phyloP scores from a whole-genome alignment of 2,329 filamentous ascomycete genomes.

The Annulohypoxylon truncatum region DNA sequence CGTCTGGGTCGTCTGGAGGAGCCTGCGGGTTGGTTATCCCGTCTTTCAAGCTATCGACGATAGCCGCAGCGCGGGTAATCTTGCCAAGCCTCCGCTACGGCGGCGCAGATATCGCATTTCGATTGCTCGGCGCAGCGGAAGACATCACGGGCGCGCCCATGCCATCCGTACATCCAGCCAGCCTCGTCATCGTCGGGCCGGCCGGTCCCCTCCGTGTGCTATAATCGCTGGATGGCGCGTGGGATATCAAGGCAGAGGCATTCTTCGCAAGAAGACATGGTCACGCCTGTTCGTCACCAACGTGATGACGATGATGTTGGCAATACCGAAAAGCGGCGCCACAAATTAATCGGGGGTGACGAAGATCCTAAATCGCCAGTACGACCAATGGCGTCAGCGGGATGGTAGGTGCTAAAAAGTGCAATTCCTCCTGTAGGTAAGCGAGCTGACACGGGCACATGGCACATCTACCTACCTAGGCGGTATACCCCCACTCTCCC shows the following conservation, averaged over 20 bases:
- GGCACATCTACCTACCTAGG: not conserved
- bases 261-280: not conserved
- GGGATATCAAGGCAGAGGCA: not conserved
- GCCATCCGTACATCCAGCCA: not conserved
- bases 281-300: not conserved
- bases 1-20: not conserved
- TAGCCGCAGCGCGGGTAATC: not conserved
- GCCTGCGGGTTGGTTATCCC: not conserved
- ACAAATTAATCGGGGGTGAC: not conserved
- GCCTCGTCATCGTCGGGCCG: not conserved
- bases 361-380: not conserved
- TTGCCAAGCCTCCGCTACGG: not conserved
- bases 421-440: not conserved
- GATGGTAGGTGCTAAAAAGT: not conserved
- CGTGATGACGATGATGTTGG: not conserved
- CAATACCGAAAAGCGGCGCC: not conserved
- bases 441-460: not conserved
- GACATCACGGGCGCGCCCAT: not conserved
- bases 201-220: not conserved
- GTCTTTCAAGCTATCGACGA: not conserved
- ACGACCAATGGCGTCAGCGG: not conserved
- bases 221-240: not conserved
- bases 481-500: not conserved
- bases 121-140: not conserved
- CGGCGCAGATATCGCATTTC: not conserved